These are phyloP conservation scores for Colletotrichum sansevieriae DNA, from an alignment of 2,329 filamentous ascomycete genomes.

Conservation along the genomic window DNA sequence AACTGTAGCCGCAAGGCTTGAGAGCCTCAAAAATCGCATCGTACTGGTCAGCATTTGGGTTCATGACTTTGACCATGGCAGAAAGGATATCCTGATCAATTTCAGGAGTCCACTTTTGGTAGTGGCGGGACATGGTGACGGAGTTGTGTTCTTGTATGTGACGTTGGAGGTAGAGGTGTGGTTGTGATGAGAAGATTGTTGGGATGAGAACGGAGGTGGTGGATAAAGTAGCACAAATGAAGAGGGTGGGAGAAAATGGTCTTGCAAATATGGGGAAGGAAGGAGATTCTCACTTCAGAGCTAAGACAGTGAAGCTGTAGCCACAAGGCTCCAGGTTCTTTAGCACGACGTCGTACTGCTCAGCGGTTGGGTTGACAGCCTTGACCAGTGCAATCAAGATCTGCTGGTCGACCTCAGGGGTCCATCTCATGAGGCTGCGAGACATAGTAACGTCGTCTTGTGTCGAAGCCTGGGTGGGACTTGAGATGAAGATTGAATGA, in stretches of 20 bases:
- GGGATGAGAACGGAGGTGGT: background rate
- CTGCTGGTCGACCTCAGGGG: conserved; percentile 56
- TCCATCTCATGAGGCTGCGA: conserved; percentile 56
- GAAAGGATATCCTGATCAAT: conserved; percentile 60
- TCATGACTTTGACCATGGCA: conserved; percentile 54
- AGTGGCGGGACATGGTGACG: conserved; percentile 42
- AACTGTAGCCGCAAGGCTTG: conserved; percentile 53
- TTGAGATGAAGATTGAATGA: background rate
- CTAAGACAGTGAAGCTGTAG: conserved; percentile 56
- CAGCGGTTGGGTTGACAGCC: conserved; percentile 49
- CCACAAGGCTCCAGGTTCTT: conserved; percentile 48
- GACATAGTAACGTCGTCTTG: conserved; percentile 10
- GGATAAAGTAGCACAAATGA: conserved; percentile 17
- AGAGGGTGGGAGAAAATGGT: background rate
- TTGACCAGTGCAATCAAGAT: conserved; percentile 58
- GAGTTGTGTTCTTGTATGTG: conserved; percentile 32
- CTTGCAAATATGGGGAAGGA: background rate
- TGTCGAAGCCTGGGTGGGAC: background rate
- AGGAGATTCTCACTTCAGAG: conserved; percentile 52
- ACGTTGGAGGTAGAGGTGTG: background rate
- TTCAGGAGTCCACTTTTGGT: conserved; percentile 56
- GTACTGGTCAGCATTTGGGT: conserved; percentile 50
- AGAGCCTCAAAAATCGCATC: conserved; percentile 52
- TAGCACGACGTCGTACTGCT: conserved; percentile 54
- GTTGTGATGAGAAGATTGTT: background rate